phyloP scores from a whole-genome alignment of 2,329 filamentous ascomycete species.

The Aspergillus sp. region DNA sequence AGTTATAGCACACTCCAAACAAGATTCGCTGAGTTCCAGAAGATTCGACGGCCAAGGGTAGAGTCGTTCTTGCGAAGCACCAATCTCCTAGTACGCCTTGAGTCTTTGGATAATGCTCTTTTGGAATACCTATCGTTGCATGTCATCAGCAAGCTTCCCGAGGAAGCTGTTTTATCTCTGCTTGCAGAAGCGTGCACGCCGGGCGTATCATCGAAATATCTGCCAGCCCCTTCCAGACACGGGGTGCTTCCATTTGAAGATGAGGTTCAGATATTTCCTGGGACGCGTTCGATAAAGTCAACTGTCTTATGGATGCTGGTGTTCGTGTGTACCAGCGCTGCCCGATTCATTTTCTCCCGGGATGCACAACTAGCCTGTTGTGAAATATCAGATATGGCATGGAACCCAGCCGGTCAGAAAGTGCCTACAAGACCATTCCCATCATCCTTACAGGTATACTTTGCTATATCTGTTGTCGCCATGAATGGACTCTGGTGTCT shows the following conservation, averaged over 20 bases:
- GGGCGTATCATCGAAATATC: not conserved
- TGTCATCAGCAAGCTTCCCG: not conserved
- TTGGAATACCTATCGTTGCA: constrained; percentile 4
- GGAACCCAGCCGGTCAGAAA: not conserved
- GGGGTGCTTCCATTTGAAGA: not conserved
- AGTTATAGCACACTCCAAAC: constrained; percentile 1
- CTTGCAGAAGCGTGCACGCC: not conserved
- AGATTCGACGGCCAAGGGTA: constrained; percentile 1
- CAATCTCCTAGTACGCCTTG: not conserved
- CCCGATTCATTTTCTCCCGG: not conserved
- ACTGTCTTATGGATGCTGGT: not conserved
- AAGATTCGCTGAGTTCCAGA: constrained; percentile 3
- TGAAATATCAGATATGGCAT: not conserved
- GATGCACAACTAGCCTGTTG: not conserved
- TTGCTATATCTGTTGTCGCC: not conserved
- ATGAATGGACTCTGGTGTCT: constrained; percentile 4
- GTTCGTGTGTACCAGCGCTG: not conserved
- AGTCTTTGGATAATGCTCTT: constrained; percentile 5
- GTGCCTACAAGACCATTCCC: not conserved
- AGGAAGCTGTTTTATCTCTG: not conserved
- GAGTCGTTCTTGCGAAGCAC: not conserved
- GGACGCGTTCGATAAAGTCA: not conserved
- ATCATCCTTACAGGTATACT: not conserved
- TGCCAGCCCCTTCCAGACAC: not conserved
- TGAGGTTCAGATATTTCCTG: not conserved